A percentile compares a stretch with the other conserved stretches of the same genome.
Evolutionary conservation across 805 yeast genomes (phyloP).

Genomic region (Candida bentonensis): DNA sequence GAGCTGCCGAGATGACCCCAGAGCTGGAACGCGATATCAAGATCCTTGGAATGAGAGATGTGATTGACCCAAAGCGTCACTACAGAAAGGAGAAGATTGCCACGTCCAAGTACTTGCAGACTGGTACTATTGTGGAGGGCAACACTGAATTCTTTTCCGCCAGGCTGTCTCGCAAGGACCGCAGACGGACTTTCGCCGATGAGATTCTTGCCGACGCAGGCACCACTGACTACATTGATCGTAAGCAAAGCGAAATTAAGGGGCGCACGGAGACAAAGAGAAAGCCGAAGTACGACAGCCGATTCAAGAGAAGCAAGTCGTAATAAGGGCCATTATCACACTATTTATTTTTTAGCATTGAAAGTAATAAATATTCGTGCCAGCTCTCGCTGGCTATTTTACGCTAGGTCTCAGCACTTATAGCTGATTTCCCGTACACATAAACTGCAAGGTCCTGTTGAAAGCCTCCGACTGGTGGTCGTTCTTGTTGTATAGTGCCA

Average conservation of each 20-base stretch:
- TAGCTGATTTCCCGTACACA: conserved; percentile 36
- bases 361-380: no score
- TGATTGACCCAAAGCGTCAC: conserved; percentile 88
- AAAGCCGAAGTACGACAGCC: no score
- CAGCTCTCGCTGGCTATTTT: no score
- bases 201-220: conserved; percentile 66
- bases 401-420: no score
- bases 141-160: conserved; percentile 62
- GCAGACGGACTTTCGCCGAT: conserved; percentile 68
- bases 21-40: conserved; percentile 62
- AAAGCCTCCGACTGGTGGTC: neutral
- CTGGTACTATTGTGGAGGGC: conserved; percentile 80
- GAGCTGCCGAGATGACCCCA: conserved; percentile 60
- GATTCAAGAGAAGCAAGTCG: no score
- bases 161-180: conserved; percentile 52
- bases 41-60: conserved; percentile 73
- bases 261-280: no score
- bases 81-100: conserved; percentile 72
- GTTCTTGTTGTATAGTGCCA: neutral
- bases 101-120: conserved; percentile 66
- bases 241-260: conserved; percentile 74
- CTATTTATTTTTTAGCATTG: no score
- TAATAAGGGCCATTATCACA: no score
- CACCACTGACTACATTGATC: conserved; percentile 64
- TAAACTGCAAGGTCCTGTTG: conserved; percentile 29